Conservation (phyloP, 2,329 filamentous ascomycete genomes). For the Zymoseptoria tritici region DNA sequence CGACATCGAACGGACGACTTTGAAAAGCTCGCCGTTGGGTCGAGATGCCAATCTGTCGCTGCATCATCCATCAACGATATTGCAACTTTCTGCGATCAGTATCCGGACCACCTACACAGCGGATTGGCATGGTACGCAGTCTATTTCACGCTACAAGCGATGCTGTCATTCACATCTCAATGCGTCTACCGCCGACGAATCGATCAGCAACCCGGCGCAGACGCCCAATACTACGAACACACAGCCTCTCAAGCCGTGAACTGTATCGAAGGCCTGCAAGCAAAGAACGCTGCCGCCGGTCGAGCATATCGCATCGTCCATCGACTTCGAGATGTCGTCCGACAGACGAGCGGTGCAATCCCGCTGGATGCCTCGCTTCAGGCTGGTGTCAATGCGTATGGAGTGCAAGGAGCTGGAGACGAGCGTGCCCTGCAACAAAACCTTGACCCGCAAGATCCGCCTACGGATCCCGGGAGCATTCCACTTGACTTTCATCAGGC, state of each 20-base stretch:
- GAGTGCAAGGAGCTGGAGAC: neutral
- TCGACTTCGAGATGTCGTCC: conserved; percentile 6
- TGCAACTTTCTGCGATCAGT: conserved; percentile 9
- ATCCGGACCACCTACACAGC: conserved; percentile 8
- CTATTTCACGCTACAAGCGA: conserved; percentile 17
- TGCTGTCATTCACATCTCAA: conserved; percentile 7
- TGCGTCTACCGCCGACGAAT: conserved; percentile 5
- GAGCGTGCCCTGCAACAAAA: neutral
- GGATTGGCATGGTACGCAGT: conserved; percentile 17
- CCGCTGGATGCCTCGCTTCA: neutral
- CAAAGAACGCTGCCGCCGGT: conserved; percentile 4
- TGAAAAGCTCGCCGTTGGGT: conserved; percentile 11
- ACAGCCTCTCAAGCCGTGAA: conserved; percentile 3
- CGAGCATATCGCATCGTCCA: conserved; percentile 7
- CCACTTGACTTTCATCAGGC: neutral
- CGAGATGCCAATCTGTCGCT: conserved; percentile 11
- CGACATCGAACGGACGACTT: conserved; percentile 10
- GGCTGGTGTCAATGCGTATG: neutral
- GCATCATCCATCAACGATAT: conserved; percentile 9
- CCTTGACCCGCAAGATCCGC: neutral
- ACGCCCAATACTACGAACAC: conserved; percentile 3
- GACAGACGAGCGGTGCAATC: conserved; percentile 3
- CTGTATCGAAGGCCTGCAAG: conserved; percentile 3
- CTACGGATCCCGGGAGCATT: neutral
- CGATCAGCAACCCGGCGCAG: neutral